Conservation (phyloP, 2,329 filamentous ascomycete species). For the Arthrobotrys megalospora region DNA sequence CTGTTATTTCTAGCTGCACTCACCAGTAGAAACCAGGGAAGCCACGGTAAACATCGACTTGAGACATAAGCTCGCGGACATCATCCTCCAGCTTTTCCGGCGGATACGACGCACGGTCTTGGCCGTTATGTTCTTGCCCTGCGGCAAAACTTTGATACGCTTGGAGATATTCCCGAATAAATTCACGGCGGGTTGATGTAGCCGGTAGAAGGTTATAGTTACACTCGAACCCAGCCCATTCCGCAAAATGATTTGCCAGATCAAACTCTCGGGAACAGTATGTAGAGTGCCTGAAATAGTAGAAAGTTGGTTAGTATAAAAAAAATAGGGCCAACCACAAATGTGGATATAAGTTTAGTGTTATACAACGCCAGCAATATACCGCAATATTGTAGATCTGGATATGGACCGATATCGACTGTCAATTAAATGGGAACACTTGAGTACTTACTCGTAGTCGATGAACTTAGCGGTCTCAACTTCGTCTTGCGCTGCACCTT, state of each 20-base stretch:
- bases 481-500: conserved; percentile 40
- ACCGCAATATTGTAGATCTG: no score
- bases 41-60: background rate
- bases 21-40: conserved; percentile 4
- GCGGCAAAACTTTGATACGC: conserved; percentile 73
- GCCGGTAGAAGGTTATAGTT: conserved; percentile 87
- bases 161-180: conserved; percentile 84
- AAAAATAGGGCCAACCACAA: no score
- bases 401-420: no score
- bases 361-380: no score
- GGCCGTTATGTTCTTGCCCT: background rate
- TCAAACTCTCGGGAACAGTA: conserved; percentile 95
- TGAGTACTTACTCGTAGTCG: background rate
- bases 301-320: background rate
- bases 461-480: background rate
- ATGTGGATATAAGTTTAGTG: no score
- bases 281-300: conserved; percentile 77
- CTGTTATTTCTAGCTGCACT: background rate
- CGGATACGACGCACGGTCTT: background rate
- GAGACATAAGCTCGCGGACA: background rate
- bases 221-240: conserved; percentile 97
- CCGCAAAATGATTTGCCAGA: conserved; percentile 95
- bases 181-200: conserved; percentile 80
- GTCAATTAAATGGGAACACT: background rate
- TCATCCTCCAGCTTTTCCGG: background rate